Evolutionary conservation across 148 eudicot species (phyloP).

Genomic region (Vaccinium myrtillus): DNA sequence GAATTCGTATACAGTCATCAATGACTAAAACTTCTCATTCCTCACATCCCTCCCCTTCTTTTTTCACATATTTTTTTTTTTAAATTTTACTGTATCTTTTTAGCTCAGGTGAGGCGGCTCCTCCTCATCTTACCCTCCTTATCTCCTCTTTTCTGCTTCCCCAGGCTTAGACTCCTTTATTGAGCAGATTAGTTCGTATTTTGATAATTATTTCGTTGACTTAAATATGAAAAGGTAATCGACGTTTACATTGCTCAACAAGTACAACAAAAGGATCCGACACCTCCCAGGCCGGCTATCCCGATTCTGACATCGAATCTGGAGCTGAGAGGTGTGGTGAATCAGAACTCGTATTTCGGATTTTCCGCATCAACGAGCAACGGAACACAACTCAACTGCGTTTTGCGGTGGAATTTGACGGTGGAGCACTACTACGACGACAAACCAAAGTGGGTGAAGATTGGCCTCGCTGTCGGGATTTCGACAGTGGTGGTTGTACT

Average conservation of each 20-base stretch:
- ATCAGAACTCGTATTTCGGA: constrained; percentile 63
- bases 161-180: no score
- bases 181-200: no score
- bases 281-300: constrained; percentile 34
- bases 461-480: constrained; percentile 23
- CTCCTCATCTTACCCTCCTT: no score
- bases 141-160: no score
- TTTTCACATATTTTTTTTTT: no score
- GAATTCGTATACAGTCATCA: no score
- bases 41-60: no score
- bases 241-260: constrained; percentile 54
- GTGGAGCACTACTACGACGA: constrained; percentile 32
- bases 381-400: constrained; percentile 58
- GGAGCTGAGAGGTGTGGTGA: constrained; percentile 43
- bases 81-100: no score
- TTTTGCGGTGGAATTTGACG: constrained; percentile 77
- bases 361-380: constrained; percentile 76
- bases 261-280: not conserved
- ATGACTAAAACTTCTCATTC: no score
- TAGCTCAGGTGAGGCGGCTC: no score
- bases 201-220: not conserved
- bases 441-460: not conserved
- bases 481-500: constrained; percentile 22
- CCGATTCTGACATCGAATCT: constrained; percentile 46
- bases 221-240: not conserved